A percentile compares a stretch with the other conserved stretches of the same genome.
These are phyloP conservation scores for Mycocentrospora acerina DNA, from an alignment of 2,329 filamentous ascomycete species.

Conservation along the genomic window DNA sequence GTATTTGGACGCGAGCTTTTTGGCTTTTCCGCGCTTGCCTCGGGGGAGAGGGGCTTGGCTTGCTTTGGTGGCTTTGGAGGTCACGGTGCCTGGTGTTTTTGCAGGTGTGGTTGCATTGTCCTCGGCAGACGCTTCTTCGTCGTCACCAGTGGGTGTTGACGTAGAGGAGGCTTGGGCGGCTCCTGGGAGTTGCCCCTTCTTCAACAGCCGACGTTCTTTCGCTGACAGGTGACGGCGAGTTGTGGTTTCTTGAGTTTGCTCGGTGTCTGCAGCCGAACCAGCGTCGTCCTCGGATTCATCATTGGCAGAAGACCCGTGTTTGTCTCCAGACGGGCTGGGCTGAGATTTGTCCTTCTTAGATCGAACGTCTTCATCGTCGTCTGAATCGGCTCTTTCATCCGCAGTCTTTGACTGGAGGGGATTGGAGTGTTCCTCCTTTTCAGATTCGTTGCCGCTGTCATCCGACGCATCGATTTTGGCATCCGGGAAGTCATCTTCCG, in stretches of 20 bases:
- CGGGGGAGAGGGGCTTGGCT: conserved; percentile 50
- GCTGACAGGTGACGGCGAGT: conserved; percentile 41
- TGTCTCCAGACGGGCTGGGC: conserved; percentile 13
- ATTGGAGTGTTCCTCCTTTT: conserved; percentile 35
- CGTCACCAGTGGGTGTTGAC: conserved; percentile 24
- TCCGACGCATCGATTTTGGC: conserved; percentile 39
- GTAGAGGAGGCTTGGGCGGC: conserved; percentile 13
- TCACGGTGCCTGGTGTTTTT: conserved; percentile 28
- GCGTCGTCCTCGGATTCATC: conserved; percentile 27
- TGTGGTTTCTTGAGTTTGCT: conserved; percentile 22
- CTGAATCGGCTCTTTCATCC: conserved; percentile 14
- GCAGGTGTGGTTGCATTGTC: conserved; percentile 15
- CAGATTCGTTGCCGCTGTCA: conserved; percentile 41
- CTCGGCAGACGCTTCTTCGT: conserved; percentile 33
- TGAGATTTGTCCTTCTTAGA: conserved; percentile 5
- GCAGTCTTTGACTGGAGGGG: conserved; percentile 40
- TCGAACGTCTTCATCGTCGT: conserved; percentile 27
- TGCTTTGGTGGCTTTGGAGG: conserved; percentile 30
- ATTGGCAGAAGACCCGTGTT: conserved; percentile 3
- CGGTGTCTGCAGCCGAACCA: conserved; percentile 31
- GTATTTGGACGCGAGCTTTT: conserved; percentile 88
- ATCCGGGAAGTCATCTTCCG: conserved; percentile 51
- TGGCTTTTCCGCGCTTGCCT: conserved; percentile 79
- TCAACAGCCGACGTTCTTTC: conserved; percentile 40
- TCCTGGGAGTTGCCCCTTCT: conserved; percentile 37